Evolutionary conservation across 805 yeast species (phyloP).

Genomic region (Debaryomyces maramus): DNA sequence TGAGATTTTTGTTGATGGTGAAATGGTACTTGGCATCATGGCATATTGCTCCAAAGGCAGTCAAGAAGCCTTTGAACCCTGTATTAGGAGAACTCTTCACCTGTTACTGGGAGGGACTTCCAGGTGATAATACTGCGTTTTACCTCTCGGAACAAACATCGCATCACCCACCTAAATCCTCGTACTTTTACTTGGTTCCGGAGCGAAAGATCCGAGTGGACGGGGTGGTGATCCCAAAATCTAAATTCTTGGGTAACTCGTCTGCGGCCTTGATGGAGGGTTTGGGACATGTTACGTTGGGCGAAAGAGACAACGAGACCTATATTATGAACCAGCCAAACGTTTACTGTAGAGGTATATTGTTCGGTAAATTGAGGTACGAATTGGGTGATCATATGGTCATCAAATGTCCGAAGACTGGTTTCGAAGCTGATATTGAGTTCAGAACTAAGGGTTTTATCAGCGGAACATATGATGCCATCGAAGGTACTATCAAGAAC

Average conservation of each 20-base stretch:
- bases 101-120: slow-evolving; percentile 88
- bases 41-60: slow-evolving; percentile 99
- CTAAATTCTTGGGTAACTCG: slow-evolving; percentile 89
- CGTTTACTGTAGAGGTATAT: slow-evolving; percentile 88
- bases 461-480: slow-evolving; percentile 87
- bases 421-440: slow-evolving; percentile 76
- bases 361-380: slow-evolving; percentile 84
- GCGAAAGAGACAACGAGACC: slow-evolving; percentile 64
- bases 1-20: slow-evolving; percentile 71
- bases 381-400: slow-evolving; percentile 91
- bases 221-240: slow-evolving; percentile 84
- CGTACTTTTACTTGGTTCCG: slow-evolving; percentile 87
- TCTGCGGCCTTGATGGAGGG: slow-evolving; percentile 99
- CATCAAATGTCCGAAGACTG: slow-evolving; percentile 61
- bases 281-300: slow-evolving; percentile 64
- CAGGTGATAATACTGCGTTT: slow-evolving; percentile 65
- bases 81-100: slow-evolving; percentile 88
- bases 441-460: slow-evolving; percentile 95
- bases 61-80: slow-evolving; percentile 94
- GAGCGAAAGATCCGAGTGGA: slow-evolving; percentile 79
- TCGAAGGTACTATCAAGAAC: slow-evolving; percentile 66
- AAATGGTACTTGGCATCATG: slow-evolving; percentile 94
- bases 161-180: slow-evolving; percentile 97
- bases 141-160: slow-evolving; percentile 93
- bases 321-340: slow-evolving; percentile 93